Base-by-base conservation (phyloP, 1,139 yeast genomes). In the Yamadazyma triangularis region DNA sequence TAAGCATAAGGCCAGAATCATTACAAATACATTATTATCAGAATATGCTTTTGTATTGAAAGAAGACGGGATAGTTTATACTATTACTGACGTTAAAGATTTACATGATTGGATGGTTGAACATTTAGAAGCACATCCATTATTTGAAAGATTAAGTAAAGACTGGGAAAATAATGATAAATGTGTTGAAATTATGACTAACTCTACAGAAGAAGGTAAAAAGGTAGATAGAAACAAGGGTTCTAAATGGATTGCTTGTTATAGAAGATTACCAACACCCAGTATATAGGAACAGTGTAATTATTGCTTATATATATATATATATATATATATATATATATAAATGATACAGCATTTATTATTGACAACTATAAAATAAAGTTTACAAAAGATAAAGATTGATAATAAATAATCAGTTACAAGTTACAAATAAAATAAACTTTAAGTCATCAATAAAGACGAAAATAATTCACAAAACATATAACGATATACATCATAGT, bases 151-250 rank as follows among this genome's bases (percentile, higher is more conserved):
- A 46, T 70, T 88, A 46, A 64, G 75, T 30, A 66, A 75, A 41
- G 87, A 83, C 41, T 88, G 95, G 87, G 96, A 88, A 58, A 57
- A 59, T 3, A 59, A 65, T 16, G 98, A 93, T 57, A 64, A 64
- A 40, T 88, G 97, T 60, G 97, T 89, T 20, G 62, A 73, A 39
- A 76, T 87, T 32, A 91, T 91, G 98, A 78, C 77, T 42, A 77
- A 80, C 42, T 80, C 94, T 15, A 91, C 99, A 0, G 99, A 91
- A 58, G 99, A 91, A 59, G 98, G 98, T 34, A 91, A 91, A 60
- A 93, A 93, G 59, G 99, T 91, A 26, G 79, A 79, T 30, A 74
- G 98, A 51, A 93, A 91, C 54, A 73, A 80, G 28, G 99, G 98
- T 19, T 68, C 66, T 40, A 91, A 91, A 56, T 91, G 72, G 60